phyloP scores from a whole-genome alignment of 116 monocot species.

The Iris pallida region DNA sequence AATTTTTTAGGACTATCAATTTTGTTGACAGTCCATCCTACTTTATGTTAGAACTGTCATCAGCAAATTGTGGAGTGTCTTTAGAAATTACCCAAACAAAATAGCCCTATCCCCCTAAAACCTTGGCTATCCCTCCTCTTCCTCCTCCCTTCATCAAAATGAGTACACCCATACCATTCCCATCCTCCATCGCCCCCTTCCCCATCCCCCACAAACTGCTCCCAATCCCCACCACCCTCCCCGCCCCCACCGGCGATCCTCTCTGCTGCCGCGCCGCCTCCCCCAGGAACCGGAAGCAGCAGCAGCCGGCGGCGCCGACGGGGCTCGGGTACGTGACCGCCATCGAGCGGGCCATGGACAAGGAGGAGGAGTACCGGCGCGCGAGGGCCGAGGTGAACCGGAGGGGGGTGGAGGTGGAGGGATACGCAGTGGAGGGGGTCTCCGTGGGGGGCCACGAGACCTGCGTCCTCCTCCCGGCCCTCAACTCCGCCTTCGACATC shows the following conservation, averaged over 20 bases:
- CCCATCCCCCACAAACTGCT: background rate
- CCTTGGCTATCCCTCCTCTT: too few relatives aligned
- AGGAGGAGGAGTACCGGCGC: conserved; percentile 83
- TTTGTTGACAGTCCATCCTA: too few relatives aligned
- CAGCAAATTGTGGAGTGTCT: too few relatives aligned
- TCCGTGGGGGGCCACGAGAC: conserved; percentile 94
- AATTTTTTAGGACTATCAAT: too few relatives aligned
- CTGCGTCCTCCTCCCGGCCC: conserved; percentile 68
- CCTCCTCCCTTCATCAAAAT: background rate
- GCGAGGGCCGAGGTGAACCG: conserved; percentile 78
- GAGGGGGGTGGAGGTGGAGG: conserved; percentile 79
- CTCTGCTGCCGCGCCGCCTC: conserved; percentile 3
- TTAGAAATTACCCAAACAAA: too few relatives aligned
- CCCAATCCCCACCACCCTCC: background rate
- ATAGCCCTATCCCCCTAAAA: too few relatives aligned
- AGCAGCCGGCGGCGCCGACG: conserved; percentile 14
- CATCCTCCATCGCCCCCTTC: background rate
- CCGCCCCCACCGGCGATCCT: background rate
- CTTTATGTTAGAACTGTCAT: too few relatives aligned
- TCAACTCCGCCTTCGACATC: conserved; percentile 86
- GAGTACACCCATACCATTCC: background rate
- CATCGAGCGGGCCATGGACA: conserved; percentile 59
- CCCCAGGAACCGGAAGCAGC: background rate
- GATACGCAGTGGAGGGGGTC: conserved; percentile 69
- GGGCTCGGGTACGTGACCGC: conserved; percentile 48